phyloP scores from a whole-genome alignment of 805 yeast genomes.

The Metschnikowia orientalis region DNA sequence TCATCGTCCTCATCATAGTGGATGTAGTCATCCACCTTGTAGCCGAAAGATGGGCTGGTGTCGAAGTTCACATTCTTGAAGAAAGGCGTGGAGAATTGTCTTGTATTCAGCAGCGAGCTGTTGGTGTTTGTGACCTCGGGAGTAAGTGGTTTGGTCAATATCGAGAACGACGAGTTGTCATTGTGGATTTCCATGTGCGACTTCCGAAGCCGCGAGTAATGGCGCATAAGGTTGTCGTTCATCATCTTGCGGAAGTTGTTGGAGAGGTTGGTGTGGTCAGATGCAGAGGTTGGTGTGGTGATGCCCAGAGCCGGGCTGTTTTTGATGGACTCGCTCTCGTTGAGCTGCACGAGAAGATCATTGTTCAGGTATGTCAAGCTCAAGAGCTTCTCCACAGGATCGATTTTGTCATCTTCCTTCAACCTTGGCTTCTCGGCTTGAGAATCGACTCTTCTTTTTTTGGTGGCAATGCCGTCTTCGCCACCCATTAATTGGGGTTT shows the following conservation, averaged over 20 bases:
- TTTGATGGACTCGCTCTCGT: slow-evolving; percentile 12
- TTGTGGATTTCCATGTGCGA: slow-evolving; percentile 32
- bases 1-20: slow-evolving; percentile 27
- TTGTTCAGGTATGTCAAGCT: slow-evolving; percentile 30
- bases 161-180: slow-evolving; percentile 32
- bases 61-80: slow-evolving; percentile 36
- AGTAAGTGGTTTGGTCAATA: slow-evolving; percentile 17
- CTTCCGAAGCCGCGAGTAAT: slow-evolving; percentile 25
- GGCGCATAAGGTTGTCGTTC: slow-evolving; percentile 35
- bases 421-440: background rate
- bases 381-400: slow-evolving; percentile 41
- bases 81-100: no score
- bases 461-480: no score
- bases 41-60: slow-evolving; percentile 23
- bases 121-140: slow-evolving; percentile 5
- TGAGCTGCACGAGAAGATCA: slow-evolving; percentile 30
- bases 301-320: background rate
- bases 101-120: no score
- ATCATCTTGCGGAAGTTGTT: slow-evolving; percentile 35
- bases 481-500: no score
- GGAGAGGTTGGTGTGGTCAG: slow-evolving; percentile 17
- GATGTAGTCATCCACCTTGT: slow-evolving; percentile 33
- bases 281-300: background rate
- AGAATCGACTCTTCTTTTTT: slow-evolving; percentile 1
- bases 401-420: slow-evolving; percentile 32